phyloP scores from a whole-genome alignment of 306 rosid species.

The Cicer chorassanicum region DNA sequence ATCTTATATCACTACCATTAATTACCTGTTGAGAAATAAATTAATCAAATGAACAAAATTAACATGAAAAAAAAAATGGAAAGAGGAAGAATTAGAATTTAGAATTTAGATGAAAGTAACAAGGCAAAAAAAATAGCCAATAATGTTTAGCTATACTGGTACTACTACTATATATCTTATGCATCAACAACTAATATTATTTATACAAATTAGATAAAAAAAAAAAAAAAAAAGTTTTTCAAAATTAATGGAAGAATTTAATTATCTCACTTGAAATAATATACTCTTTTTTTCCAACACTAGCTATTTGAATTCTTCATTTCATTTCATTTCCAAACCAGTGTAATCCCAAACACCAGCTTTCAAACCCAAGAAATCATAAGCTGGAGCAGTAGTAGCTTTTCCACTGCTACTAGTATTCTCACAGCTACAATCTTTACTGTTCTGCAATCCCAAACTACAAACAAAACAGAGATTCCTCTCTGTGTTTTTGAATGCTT shows the following conservation, averaged over 20 bases:
- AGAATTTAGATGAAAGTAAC: neutral
- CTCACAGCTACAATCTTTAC: slow-evolving; percentile 57
- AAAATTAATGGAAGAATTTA: slow-evolving; percentile 38
- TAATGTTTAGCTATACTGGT: slow-evolving; percentile 62
- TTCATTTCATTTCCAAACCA: slow-evolving; percentile 80
- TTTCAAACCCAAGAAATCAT: slow-evolving; percentile 89
- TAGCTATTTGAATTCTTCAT: slow-evolving; percentile 1
- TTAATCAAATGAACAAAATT: neutral
- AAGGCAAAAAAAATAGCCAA: slow-evolving; percentile 41
- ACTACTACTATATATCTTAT: slow-evolving; percentile 43
- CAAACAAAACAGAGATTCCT: slow-evolving; percentile 49
- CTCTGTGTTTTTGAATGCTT: slow-evolving; percentile 49
- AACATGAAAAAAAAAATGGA: slow-evolving; percentile 1
- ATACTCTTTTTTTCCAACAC: slow-evolving; percentile 33
- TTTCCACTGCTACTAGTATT: slow-evolving; percentile 32
- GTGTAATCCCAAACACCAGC: slow-evolving; percentile 77
- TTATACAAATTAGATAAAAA: slow-evolving; percentile 52
- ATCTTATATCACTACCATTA: neutral
- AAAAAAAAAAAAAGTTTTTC: slow-evolving; percentile 1
- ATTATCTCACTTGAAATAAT: slow-evolving; percentile 37
- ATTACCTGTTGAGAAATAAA: neutral
- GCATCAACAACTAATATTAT: slow-evolving; percentile 55
- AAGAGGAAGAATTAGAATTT: slow-evolving; percentile 13
- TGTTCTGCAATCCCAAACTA: slow-evolving; percentile 56
- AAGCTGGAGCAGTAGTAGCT: slow-evolving; percentile 49